Evolutionary conservation across 2,329 filamentous ascomycete species (phyloP).

Genomic region (Blumeria graminis): DNA sequence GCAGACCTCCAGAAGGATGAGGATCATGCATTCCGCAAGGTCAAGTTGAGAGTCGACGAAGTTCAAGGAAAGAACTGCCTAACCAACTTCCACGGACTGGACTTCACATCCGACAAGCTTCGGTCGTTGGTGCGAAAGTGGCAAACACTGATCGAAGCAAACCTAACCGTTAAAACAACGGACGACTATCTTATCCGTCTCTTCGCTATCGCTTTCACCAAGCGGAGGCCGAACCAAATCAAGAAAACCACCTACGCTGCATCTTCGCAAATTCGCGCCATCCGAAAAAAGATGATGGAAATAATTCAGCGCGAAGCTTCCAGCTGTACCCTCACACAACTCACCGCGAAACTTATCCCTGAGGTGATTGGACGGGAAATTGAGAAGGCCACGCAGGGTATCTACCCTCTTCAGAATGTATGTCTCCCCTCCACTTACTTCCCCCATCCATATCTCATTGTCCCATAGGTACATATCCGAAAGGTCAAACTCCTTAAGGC

Average conservation of each 20-base stretch:
- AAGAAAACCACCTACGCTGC: constrained; percentile 99
- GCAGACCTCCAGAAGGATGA: constrained; percentile 99
- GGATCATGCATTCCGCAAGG: constrained; percentile 98
- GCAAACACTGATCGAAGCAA: constrained; percentile 98
- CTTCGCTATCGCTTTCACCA: constrained; percentile 98
- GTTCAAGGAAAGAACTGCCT: constrained; percentile 99
- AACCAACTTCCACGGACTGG: constrained; percentile 99
- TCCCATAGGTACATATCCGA: constrained; percentile 76
- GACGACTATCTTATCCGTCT: constrained; percentile 98
- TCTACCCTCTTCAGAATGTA: constrained; percentile 99
- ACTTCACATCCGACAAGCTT: constrained; percentile 99
- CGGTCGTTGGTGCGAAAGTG: constrained; percentile 98
- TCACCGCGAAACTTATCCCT: constrained; percentile 95
- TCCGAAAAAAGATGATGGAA: constrained; percentile 99
- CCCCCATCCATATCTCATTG: too few relatives aligned
- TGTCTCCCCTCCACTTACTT: constrained; percentile 15
- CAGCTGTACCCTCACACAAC: constrained; percentile 82
- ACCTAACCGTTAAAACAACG: constrained; percentile 98
- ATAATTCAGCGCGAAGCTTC: constrained; percentile 94
- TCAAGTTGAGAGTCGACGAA: constrained; percentile 96
- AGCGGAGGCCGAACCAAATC: constrained; percentile 97
- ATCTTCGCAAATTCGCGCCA: constrained; percentile 89
- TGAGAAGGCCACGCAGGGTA: constrained; percentile 97
- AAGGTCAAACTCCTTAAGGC: constrained; percentile 99
- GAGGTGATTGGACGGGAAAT: constrained; percentile 99